Evolutionary conservation across 2,329 filamentous ascomycete genomes (phyloP).

Genomic region (Microascus cirrosus): DNA sequence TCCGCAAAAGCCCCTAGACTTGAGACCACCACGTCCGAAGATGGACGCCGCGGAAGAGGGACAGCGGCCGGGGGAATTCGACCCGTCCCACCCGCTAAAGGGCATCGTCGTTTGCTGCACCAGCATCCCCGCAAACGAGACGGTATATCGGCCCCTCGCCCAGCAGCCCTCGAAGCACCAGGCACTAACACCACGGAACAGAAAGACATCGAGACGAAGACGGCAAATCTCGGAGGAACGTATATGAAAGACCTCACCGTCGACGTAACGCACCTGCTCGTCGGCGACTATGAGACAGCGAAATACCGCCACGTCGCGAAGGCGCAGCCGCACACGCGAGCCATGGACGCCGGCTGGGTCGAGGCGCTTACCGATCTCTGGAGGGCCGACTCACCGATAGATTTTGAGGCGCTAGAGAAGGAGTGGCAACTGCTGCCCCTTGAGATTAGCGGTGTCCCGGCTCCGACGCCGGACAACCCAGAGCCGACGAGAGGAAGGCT

Average conservation of each 20-base stretch:
- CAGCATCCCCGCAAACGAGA: conserved; percentile 66
- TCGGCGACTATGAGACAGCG: conserved; percentile 77
- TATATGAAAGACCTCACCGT: conserved; percentile 91
- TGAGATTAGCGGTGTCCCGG: conserved; percentile 35
- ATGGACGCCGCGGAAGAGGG: not conserved
- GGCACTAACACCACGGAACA: conserved; percentile 13
- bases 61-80: conserved; percentile 21
- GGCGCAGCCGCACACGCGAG: conserved; percentile 74
- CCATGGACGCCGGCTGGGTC: conserved; percentile 76
- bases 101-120: conserved; percentile 81
- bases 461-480: conserved; percentile 14
- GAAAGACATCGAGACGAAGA: conserved; percentile 50
- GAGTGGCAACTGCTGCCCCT: conserved; percentile 55
- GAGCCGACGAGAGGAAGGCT: conserved; percentile 24
- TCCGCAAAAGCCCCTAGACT: not conserved
- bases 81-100: conserved; percentile 52
- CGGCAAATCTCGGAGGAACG: conserved; percentile 70
- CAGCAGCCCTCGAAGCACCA: not conserved
- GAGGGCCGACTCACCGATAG: conserved; percentile 72
- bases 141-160: conserved; percentile 40
- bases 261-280: conserved; percentile 88
- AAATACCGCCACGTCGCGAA: conserved; percentile 95
- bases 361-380: conserved; percentile 69
- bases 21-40: not conserved
- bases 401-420: conserved; percentile 59